Percentiles rank a stretch among this genome's conserved stretches.
phyloP scores from a whole-genome alignment of 176 grass and related monocot species.

The Elaeis guineensis region DNA sequence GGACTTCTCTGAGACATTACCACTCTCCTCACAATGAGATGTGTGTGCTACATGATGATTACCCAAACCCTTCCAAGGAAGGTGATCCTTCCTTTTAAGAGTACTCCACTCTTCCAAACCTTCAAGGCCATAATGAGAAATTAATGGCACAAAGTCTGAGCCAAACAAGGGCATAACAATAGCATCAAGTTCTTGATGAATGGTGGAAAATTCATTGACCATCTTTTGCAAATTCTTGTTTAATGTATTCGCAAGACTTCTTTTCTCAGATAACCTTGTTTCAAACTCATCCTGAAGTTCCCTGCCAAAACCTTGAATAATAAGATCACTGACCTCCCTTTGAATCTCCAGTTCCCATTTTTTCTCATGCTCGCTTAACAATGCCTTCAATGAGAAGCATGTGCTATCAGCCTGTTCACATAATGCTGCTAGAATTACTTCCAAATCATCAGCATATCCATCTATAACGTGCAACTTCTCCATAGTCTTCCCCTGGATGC shows the following conservation, averaged over 20 bases:
- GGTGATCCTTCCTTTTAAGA: constrained; percentile 26
- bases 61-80: background rate
- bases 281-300: constrained; percentile 16
- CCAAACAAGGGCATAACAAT: constrained; percentile 39
- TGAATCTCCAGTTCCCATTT: constrained; percentile 9
- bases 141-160: constrained; percentile 36
- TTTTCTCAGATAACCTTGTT: constrained; percentile 3
- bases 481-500: background rate
- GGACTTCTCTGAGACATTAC: constrained; percentile 1
- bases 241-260: constrained; percentile 16
- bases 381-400: constrained; percentile 2
- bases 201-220: constrained; percentile 30
- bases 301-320: background rate
- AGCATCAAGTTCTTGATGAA: constrained; percentile 47
- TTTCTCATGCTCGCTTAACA: constrained; percentile 1
- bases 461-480: constrained; percentile 4
- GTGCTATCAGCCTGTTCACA: background rate
- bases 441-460: constrained; percentile 6
- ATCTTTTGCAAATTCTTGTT: constrained; percentile 21
- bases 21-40: background rate
- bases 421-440: background rate
- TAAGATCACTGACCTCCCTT: background rate
- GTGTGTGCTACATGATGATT: no score
- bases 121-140: constrained; percentile 39
- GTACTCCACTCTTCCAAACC: constrained; percentile 30